Percentiles rank a stretch among this genome's conserved stretches.
Evolutionary conservation across 306 rosid genomes (phyloP).

Genomic region (Canavalia ensiformis): DNA sequence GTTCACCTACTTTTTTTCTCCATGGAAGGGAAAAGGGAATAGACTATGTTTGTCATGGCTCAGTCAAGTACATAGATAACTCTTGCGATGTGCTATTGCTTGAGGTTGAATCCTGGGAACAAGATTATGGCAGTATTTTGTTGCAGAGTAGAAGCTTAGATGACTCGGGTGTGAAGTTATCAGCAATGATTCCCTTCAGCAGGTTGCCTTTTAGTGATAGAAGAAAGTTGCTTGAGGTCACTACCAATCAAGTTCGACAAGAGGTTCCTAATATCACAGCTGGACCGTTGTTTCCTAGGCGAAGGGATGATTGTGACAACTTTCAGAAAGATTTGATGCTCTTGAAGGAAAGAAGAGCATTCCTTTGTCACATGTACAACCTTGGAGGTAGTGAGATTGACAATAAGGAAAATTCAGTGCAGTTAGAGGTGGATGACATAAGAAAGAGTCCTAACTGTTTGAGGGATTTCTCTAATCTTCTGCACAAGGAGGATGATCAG

Average conservation of each 20-base stretch:
- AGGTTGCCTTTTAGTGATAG: conserved; percentile 72
- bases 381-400: conserved; percentile 51
- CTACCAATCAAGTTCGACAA: conserved; percentile 58
- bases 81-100: conserved; percentile 78
- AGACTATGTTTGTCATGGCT: conserved; percentile 68
- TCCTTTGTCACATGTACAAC: conserved; percentile 56
- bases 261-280: conserved; percentile 52
- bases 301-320: conserved; percentile 57
- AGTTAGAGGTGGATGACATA: conserved; percentile 54
- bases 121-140: conserved; percentile 42
- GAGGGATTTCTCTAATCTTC: conserved; percentile 43
- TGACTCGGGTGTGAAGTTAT: conserved; percentile 45
- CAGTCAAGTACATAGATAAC: conserved; percentile 60
- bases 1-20: conserved; percentile 63
- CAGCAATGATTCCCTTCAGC: conserved; percentile 59
- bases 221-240: conserved; percentile 70
- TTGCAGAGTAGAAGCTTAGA: conserved; percentile 56
- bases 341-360: conserved; percentile 64
- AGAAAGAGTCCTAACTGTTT: conserved; percentile 53
- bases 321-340: conserved; percentile 59
- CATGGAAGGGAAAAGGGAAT: conserved; percentile 77
- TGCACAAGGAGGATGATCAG: conserved; percentile 46
- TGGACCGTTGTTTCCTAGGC: conserved; percentile 71
- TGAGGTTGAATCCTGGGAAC: conserved; percentile 65
- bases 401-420: conserved; percentile 51